Evolutionary conservation across 2,329 filamentous ascomycete genomes (phyloP), one percentile per base, ranked within the genome.

Genomic region (Corniculantispora saksenae): DNA sequence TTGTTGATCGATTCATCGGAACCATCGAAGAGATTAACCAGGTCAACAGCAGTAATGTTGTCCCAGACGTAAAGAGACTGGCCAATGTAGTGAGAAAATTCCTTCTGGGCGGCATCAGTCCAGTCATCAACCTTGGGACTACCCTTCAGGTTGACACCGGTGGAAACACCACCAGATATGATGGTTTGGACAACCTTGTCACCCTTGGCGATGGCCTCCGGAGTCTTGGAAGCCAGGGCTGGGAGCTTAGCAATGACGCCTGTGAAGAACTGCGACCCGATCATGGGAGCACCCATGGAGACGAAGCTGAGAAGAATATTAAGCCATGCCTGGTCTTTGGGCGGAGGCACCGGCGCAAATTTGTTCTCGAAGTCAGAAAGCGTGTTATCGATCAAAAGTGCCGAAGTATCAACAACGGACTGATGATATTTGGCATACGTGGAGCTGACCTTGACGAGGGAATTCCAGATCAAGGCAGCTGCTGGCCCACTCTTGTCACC

Each of bases 301-400:
- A 76, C 35, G 13, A 75, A 63, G 64, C 74, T 70, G 25, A 76
- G 69, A 8, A 78, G 65, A 35, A 77, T 63, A n/a, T 66, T 38
- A 9, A 72, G 58, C 72, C 71, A 75, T 40, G 61, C 67, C 61
- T 73, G 70, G 60, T 66, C 55, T 5, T 54, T 15, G n/a, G 45
- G 13, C 19, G 53, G 56, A 27, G 64, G 64, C 17, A 63, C 57
- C 5, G 67, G 66, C 17, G 66, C 64, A 57, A 69, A 67, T 6
- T 56, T 67, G 35, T 67, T 51, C 38, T 50, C 47, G 4, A 61
- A 61, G 27, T 61, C 58, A 13, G 43, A 35, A 17, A 61, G 29
- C 3, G 58, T 50, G n/a, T 61, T 61, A 40, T 61, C 58, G 47
- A 61, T 61, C 45, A 50, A 17, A 19, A 61, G n/a, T 29, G 58